These are phyloP conservation scores for Pisolithus thermaeus DNA, from an alignment of 1,284 basidiomycete genomes.

Conservation along the genomic window DNA sequence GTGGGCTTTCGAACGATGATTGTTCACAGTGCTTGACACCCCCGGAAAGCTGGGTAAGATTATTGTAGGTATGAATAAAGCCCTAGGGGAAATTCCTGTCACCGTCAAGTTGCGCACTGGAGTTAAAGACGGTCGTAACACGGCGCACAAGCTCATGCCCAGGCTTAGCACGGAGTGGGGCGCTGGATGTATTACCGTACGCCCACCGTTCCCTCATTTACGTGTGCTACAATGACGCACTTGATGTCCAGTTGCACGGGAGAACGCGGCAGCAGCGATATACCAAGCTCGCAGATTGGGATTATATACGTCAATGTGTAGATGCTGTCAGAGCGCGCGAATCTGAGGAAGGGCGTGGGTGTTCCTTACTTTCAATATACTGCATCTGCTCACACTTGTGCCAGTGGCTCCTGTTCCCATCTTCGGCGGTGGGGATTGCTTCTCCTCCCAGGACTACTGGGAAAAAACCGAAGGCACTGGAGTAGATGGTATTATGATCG, in stretches of 20 bases:
- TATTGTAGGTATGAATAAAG: slow-evolving; percentile 86
- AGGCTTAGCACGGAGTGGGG: slow-evolving; percentile 77
- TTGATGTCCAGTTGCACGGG: slow-evolving; percentile 72
- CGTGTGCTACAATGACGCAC: slow-evolving; percentile 2
- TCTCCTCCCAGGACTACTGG: slow-evolving; percentile 83
- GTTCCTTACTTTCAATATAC: neutral
- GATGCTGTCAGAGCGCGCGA: slow-evolving; percentile 76
- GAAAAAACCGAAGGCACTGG: slow-evolving; percentile 69
- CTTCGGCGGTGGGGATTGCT: slow-evolving; percentile 95
- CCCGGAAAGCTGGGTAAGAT: slow-evolving; percentile 83
- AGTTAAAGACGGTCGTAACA: slow-evolving; percentile 81
- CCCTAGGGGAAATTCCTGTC: slow-evolving; percentile 89
- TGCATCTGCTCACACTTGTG: slow-evolving; percentile 1
- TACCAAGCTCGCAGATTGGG: slow-evolving; percentile 84
- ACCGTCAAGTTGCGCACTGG: slow-evolving; percentile 95
- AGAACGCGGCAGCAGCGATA: slow-evolving; percentile 90
- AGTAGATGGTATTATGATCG: slow-evolving; percentile 95
- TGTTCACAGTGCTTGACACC: slow-evolving; percentile 67
- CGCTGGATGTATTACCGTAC: slow-evolving; percentile 74
- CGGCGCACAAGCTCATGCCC: slow-evolving; percentile 89
- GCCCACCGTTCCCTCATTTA: slow-evolving; percentile 15
- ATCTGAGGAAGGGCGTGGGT: slow-evolving; percentile 69
- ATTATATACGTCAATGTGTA: slow-evolving; percentile 85
- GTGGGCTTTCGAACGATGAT: neutral
- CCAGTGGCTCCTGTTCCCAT: slow-evolving; percentile 83